A percentile compares a stretch with the other conserved stretches of the same genome.
These are phyloP conservation scores for Taphrina confusa DNA, from an alignment of 1,139 yeast species.

Conservation along the genomic window DNA sequence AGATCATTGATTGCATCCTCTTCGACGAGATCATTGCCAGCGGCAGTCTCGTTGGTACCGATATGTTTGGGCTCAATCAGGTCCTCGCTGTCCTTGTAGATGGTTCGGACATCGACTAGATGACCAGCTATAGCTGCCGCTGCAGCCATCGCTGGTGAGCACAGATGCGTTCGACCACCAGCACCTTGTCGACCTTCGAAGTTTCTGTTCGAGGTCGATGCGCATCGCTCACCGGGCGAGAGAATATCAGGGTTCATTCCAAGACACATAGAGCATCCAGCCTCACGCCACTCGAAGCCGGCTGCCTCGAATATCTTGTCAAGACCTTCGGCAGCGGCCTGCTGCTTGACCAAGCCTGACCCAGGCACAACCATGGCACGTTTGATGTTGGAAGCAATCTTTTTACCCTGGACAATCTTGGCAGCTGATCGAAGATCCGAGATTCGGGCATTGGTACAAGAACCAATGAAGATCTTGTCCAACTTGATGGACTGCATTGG, in stretches of 20 bases:
- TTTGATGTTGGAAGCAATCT: constrained; percentile 77
- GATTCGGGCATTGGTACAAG: constrained; percentile 96
- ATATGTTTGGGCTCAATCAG: constrained; percentile 46
- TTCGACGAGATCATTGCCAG: constrained; percentile 50
- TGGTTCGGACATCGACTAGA: constrained; percentile 85
- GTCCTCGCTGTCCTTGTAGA: constrained; percentile 45
- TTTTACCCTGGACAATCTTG: constrained; percentile 83
- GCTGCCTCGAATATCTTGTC: constrained; percentile 88
- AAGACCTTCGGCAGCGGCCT: constrained; percentile 93
- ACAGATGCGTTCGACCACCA: constrained; percentile 88
- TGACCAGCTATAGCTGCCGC: constrained; percentile 95
- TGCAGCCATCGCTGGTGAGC: constrained; percentile 99
- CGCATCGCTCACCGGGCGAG: constrained; percentile 94
- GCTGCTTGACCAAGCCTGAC: constrained; percentile 86
- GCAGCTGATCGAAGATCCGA: constrained; percentile 98
- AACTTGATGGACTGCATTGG: constrained; percentile 70
- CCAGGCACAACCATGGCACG: constrained; percentile 95
- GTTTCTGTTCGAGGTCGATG: constrained; percentile 96
- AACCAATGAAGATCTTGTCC: constrained; percentile 95
- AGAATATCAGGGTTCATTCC: constrained; percentile 99
- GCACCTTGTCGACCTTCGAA: constrained; percentile 99
- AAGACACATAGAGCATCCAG: constrained; percentile 98
- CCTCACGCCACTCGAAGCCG: constrained; percentile 98
- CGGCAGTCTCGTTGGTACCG: constrained; percentile 62
- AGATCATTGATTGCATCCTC: constrained; percentile 40